phyloP scores from a whole-genome alignment of 2,329 filamentous ascomycete species.

The Dactylonectria estremocensis region DNA sequence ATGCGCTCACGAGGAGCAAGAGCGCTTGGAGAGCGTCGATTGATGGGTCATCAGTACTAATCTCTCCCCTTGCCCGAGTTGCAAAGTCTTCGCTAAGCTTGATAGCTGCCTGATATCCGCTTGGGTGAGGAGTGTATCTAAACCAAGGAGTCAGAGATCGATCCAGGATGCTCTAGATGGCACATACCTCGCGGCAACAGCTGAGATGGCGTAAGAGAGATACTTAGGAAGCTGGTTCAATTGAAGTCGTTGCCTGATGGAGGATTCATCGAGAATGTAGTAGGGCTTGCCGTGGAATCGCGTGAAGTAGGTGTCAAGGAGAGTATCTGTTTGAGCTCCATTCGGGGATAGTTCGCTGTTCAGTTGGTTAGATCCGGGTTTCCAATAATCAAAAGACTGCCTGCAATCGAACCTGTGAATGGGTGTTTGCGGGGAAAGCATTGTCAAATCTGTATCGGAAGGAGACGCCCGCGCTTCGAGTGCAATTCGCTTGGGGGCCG shows the following conservation, averaged over 20 bases:
- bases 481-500: conserved; percentile 58
- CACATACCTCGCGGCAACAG: conserved; percentile 72
- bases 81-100: conserved; percentile 82
- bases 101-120: conserved; percentile 77
- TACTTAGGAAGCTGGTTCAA: conserved; percentile 74
- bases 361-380: conserved; percentile 29
- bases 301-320: conserved; percentile 85
- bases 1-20: conserved; percentile 82
- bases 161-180: background rate
- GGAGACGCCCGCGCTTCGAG: conserved; percentile 54
- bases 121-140: conserved; percentile 78
- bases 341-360: conserved; percentile 63
- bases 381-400: background rate
- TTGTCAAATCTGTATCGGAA: conserved; percentile 39
- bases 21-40: conserved; percentile 84
- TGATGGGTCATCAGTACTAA: conserved; percentile 86
- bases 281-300: conserved; percentile 88
- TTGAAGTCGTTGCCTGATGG: conserved; percentile 80
- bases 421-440: conserved; percentile 47
- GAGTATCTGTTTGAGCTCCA: conserved; percentile 69
- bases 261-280: conserved; percentile 84
- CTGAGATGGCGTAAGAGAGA: conserved; percentile 71
- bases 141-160: conserved; percentile 17
- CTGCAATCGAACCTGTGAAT: conserved; percentile 39
- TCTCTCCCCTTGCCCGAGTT: conserved; percentile 75